A percentile compares a stretch with the other conserved stretches of the same genome.
Evolutionary conservation across 2,329 filamentous ascomycete genomes (phyloP).

Genomic region (Eutypa lata): DNA sequence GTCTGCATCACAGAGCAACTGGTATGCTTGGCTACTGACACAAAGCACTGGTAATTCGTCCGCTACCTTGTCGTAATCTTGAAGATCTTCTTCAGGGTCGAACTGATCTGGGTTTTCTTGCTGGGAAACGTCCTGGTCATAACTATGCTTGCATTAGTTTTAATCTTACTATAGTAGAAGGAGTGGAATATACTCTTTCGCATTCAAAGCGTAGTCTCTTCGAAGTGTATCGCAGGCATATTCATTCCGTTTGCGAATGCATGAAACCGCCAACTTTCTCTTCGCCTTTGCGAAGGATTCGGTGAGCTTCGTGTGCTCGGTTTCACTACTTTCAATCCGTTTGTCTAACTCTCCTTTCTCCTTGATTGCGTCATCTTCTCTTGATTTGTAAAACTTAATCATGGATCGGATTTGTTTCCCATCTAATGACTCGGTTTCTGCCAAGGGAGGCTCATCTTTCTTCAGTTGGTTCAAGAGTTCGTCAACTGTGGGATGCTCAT

Average conservation of each 20-base stretch:
- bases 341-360: conserved; percentile 5
- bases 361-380: background rate
- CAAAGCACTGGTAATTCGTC: conserved; percentile 59
- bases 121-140: conserved; percentile 49
- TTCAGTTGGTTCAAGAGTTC: conserved; percentile 11
- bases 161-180: background rate
- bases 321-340: conserved; percentile 20
- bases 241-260: conserved; percentile 52
- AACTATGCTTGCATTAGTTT: conserved; percentile 17
- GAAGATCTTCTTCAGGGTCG: conserved; percentile 45
- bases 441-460: conserved; percentile 6
- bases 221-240: conserved; percentile 51
- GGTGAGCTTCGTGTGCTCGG: conserved; percentile 27
- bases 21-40: conserved; percentile 58
- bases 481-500: conserved; percentile 6
- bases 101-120: conserved; percentile 52
- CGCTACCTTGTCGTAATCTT: conserved; percentile 56
- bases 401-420: conserved; percentile 9
- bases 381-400: conserved; percentile 7
- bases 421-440: conserved; percentile 18
- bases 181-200: conserved; percentile 41
- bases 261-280: conserved; percentile 18
- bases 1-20: conserved; percentile 52
- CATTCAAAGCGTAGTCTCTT: conserved; percentile 54
- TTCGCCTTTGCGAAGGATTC: conserved; percentile 27